Base-by-base conservation (phyloP, 768 basidiomycete species). In the Suillus paluster region DNA sequence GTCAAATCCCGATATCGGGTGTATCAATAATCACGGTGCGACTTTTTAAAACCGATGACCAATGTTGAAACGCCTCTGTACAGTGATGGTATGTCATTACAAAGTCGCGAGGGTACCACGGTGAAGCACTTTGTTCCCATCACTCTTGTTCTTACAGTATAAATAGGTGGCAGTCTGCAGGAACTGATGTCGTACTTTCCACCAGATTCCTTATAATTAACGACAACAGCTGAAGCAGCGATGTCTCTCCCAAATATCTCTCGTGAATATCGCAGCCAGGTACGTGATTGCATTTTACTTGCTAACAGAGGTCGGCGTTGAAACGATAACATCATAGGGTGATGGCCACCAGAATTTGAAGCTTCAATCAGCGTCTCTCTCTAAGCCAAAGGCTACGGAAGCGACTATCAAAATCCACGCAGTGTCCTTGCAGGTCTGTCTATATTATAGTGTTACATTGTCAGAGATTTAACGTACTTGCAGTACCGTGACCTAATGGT, bases 401-500 rank as follows among this genome's bases (percentile, higher is more conserved):
- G 86, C 86, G 8, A 77, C 86, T 27, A 81, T 88, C 64, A 84
- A 83, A 66, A 74, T 84, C 11, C 81, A 83, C 59, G 83, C 85
- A 0, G 84, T 85, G 17, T 87, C 86, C 38, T 73, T 87, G 10
- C 82, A 86, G 72, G 82, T 81, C 27, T 41, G 30, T 12, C 27
- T 56, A 4, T 3, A 5, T 38, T 17, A 5, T 1, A 21, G 11
- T 8, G 25, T 23, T 7, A 25, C 33, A 39, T 7, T 25, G 38
- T 25, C 53, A 21, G 9, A 36, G 21, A 36, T 46, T 30, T 25
- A 30, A 58, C 11, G 23, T 45, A 57, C 12, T 41, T n/a, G 11
- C 52, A 83, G 80, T 88, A 76, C 64, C 82, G 86, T 46, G 86
- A 88, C 66, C 70, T 86, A 9, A 46, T 73, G 15, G 71, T 87